These are phyloP conservation scores for Coniochaeta sp. DNA, from an alignment of 2,329 filamentous ascomycete genomes.

Conservation along the genomic window DNA sequence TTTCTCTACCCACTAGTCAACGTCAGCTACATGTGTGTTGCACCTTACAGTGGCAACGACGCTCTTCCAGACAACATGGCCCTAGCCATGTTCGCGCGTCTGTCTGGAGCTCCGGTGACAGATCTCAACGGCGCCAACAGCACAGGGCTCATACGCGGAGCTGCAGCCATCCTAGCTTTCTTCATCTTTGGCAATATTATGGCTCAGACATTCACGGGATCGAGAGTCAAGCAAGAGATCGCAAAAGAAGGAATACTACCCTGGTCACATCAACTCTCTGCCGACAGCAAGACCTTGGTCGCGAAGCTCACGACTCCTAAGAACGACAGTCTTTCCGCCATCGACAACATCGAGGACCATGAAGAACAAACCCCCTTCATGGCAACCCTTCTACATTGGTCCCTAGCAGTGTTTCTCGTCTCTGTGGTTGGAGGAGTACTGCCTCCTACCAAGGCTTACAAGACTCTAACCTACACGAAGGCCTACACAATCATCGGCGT, in stretches of 20 bases:
- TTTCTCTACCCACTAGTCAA: conserved; percentile 30
- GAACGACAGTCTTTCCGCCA: background rate
- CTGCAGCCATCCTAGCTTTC: conserved; percentile 34
- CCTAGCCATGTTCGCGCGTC: conserved; percentile 14
- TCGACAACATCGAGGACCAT: conserved; percentile 4
- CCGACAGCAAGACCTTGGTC: conserved; percentile 9
- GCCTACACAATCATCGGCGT: conserved; percentile 12
- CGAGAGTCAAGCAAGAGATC: conserved; percentile 52
- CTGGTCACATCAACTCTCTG: conserved; percentile 28
- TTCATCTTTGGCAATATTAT: conserved; percentile 41
- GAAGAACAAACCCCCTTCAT: conserved; percentile 8
- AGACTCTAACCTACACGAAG: conserved; percentile 17
- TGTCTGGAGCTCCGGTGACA: conserved; percentile 5
- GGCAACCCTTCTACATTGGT: conserved; percentile 8
- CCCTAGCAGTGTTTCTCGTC: conserved; percentile 7
- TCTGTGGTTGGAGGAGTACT: conserved; percentile 4
- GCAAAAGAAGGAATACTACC: conserved; percentile 47
- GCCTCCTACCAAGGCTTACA: conserved; percentile 8
- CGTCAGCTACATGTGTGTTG: conserved; percentile 27
- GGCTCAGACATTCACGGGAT: conserved; percentile 40
- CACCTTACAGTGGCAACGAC: conserved; percentile 9
- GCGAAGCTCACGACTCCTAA: background rate
- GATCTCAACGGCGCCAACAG: conserved; percentile 9
- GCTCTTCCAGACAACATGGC: conserved; percentile 10
- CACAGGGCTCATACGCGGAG: conserved; percentile 14